These are phyloP conservation scores for Camellia lanceoleosa DNA, from an alignment of 148 eudicot genomes.

Conservation along the genomic window DNA sequence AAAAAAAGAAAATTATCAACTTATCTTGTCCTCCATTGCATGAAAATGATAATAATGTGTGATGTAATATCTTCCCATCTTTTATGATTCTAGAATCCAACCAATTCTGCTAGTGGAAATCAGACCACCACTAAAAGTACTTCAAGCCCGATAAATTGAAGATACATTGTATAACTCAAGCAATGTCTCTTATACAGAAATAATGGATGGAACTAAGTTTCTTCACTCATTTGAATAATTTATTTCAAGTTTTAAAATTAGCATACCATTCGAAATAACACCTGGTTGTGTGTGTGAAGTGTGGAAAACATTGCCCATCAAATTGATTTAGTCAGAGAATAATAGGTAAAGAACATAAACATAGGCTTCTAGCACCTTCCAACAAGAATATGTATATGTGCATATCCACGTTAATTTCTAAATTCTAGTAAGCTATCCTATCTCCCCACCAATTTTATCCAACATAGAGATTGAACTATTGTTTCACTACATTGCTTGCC, in stretches of 20 bases:
- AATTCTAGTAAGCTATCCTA: background rate
- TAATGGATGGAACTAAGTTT: no score
- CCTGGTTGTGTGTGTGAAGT: background rate
- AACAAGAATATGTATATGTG: background rate
- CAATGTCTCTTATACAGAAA: background rate
- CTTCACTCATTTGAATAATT: background rate
- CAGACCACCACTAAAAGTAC: background rate
- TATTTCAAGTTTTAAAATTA: background rate
- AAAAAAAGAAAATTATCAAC: background rate
- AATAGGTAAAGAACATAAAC: background rate
- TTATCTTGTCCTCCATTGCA: background rate
- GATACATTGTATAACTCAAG: background rate
- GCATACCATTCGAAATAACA: background rate
- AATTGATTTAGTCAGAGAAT: background rate
- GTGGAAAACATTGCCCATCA: background rate
- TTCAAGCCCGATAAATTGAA: background rate
- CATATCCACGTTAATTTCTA: background rate
- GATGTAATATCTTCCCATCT: background rate
- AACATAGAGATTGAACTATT: background rate
- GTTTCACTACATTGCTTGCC: background rate
- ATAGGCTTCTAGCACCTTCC: no score
- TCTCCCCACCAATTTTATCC: background rate
- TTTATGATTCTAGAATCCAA: background rate
- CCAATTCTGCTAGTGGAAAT: background rate
- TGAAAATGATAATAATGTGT: background rate